phyloP scores from a whole-genome alignment of 768 basidiomycete species.

The Lactarius pseudohatsudake region DNA sequence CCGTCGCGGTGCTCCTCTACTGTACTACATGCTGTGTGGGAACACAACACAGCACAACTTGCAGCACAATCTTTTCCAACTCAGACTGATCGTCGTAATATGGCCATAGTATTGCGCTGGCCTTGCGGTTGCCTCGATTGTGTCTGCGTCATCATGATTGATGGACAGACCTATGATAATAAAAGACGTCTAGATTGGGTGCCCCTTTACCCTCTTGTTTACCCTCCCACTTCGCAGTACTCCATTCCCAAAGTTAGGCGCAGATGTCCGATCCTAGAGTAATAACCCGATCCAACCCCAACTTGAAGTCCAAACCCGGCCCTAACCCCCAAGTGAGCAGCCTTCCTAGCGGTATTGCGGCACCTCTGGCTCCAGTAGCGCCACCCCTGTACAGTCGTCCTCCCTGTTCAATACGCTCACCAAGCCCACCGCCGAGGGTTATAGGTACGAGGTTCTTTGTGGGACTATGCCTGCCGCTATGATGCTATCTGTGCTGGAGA shows the following conservation, averaged over 20 bases:
- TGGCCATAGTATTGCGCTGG: conserved; percentile 5
- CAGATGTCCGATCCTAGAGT: not conserved
- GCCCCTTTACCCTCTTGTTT: not conserved
- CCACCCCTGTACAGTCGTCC: not conserved
- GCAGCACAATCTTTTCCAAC: conserved; percentile 3
- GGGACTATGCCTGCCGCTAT: conserved; percentile 78
- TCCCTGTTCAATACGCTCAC: conserved; percentile 2
- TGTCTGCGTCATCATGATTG: not conserved
- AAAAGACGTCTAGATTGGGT: not conserved
- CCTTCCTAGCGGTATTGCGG: not conserved
- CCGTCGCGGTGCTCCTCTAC: conserved; percentile 1
- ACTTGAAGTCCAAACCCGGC: not conserved
- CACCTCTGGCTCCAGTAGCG: not conserved
- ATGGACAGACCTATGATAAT: not conserved
- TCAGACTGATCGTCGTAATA: conserved; percentile 12
- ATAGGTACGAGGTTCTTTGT: conserved; percentile 87
- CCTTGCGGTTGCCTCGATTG: not conserved
- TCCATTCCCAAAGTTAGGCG: not conserved
- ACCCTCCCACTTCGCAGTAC: not conserved
- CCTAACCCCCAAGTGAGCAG: not conserved
- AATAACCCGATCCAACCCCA: not conserved
- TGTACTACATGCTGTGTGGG: conserved; percentile 12
- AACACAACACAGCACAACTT: not conserved
- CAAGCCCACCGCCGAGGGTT: conserved; percentile 7
- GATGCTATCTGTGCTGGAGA: conserved; percentile 64